Conservation (phyloP, 352 stramenopile genomes). For the Globisporangium paddicum region DNA sequence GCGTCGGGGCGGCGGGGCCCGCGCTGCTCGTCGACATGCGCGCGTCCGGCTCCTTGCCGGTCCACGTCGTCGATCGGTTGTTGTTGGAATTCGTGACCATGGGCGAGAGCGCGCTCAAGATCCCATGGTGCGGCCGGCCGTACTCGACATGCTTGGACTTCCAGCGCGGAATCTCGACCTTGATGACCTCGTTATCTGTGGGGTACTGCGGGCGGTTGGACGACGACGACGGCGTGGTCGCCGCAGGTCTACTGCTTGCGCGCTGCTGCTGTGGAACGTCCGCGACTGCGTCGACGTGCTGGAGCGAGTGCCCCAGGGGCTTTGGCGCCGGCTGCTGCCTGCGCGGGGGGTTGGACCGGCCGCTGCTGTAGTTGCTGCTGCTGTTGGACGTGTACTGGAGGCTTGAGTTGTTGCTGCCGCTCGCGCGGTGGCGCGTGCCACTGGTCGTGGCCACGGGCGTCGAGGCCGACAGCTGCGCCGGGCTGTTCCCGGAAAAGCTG, state of each 20-base stretch:
- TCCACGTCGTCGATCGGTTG: conserved; percentile 40
- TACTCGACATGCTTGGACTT: conserved; percentile 50
- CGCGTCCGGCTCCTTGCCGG: conserved; percentile 39
- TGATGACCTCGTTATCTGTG: conserved; percentile 50
- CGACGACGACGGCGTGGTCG: conserved; percentile 7
- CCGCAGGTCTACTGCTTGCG: conserved; percentile 1
- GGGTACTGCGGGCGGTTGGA: conserved; percentile 3
- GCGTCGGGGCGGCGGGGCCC: neutral
- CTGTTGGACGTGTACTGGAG: conserved; percentile 6
- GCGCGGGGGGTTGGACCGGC: neutral
- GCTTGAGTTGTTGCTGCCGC: conserved; percentile 6
- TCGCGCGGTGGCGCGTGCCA: conserved; percentile 7
- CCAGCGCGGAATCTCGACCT: conserved; percentile 73
- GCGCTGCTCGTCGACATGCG: conserved; percentile 3
- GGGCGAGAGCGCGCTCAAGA: conserved; percentile 27
- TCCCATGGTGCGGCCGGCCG: conserved; percentile 15
- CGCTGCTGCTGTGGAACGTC: conserved; percentile 2
- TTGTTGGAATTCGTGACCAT: conserved; percentile 17
- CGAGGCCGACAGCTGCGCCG: conserved; percentile 7
- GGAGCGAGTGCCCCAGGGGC: conserved; percentile 44
- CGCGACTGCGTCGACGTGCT: conserved; percentile 28
- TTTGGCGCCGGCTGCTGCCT: conserved; percentile 22
- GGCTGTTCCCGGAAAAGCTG: conserved; percentile 2
- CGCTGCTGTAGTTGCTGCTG: neutral
- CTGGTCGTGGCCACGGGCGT: conserved; percentile 3